These are phyloP conservation scores for Exutisphaerella laricina DNA, from an alignment of 2,329 filamentous ascomycete species.

Conservation along the genomic window DNA sequence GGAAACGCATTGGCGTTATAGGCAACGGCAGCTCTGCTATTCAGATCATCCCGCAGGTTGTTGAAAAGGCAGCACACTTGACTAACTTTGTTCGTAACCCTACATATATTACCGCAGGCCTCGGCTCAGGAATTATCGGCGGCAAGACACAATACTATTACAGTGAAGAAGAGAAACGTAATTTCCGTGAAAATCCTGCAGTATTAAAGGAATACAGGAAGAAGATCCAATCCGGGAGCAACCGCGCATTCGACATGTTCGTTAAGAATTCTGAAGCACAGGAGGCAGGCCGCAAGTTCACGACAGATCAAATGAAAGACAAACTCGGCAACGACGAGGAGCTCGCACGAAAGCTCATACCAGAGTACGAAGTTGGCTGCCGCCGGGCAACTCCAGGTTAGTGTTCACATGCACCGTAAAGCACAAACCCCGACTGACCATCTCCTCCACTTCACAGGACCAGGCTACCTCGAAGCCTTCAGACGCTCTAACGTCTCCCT, in stretches of 20 bases:
- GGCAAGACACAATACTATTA: constrained; percentile 29
- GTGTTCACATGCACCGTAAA: constrained; percentile 47
- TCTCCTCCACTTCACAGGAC: constrained; percentile 32
- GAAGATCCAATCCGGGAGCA: constrained; percentile 29
- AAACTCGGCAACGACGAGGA: constrained; percentile 52
- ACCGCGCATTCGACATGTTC: constrained; percentile 38
- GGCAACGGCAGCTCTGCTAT: constrained; percentile 39
- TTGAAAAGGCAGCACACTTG: constrained; percentile 31
- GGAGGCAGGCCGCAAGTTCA: constrained; percentile 17
- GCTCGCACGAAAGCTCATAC: constrained; percentile 52
- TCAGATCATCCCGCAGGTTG: constrained; percentile 40
- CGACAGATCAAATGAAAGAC: constrained; percentile 43
- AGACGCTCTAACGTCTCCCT: constrained; percentile 26
- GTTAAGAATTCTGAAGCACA: constrained; percentile 48
- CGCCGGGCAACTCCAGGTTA: constrained; percentile 53
- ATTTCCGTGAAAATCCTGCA: constrained; percentile 30
- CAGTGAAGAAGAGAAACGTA: constrained; percentile 30
- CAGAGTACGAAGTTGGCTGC: constrained; percentile 60
- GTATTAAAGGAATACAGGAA: constrained; percentile 35
- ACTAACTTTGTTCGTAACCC: constrained; percentile 32
- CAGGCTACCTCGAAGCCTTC: constrained; percentile 39
- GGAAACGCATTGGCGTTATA: constrained; percentile 40
- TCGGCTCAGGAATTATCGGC: constrained; percentile 26
- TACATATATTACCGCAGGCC: constrained; percentile 33
- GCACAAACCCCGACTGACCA: constrained; percentile 35